A percentile compares a stretch with the other conserved stretches of the same genome.
These are phyloP conservation scores for Eragrostis nindensis DNA, from an alignment of 176 grass and related monocot genomes.

Conservation along the genomic window DNA sequence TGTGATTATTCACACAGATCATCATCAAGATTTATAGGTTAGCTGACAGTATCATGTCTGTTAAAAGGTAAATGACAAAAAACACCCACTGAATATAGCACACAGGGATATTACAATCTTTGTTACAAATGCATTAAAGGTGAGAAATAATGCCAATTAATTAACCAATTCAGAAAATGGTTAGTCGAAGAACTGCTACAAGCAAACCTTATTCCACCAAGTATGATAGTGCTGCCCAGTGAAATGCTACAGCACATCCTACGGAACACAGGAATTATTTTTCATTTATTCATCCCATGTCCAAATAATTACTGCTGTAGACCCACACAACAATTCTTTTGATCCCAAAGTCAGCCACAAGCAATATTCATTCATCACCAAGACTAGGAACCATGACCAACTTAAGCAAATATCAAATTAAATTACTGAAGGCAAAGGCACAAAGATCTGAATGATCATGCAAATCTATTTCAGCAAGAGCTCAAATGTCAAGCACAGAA, in stretches of 20 bases:
- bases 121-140: neutral
- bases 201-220: conserved; percentile 11
- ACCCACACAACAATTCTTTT: too few relatives aligned
- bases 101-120: neutral
- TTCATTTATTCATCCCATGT: neutral
- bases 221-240: neutral
- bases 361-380: neutral
- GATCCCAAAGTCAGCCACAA: neutral
- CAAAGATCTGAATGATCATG: neutral
- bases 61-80: neutral
- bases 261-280: neutral
- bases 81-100: neutral
- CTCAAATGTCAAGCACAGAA: neutral
- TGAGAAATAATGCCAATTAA: neutral
- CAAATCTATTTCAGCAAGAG: neutral
- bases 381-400: neutral
- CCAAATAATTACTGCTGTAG: too few relatives aligned
- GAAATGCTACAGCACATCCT: conserved; percentile 1
- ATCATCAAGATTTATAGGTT: neutral
- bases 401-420: neutral
- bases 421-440: neutral
- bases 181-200: neutral
- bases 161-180: neutral
- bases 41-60: neutral
- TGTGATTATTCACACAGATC: neutral